These are phyloP conservation scores for Salix arbutifolia DNA, from an alignment of 345 rosid species.

Conservation along the genomic window DNA sequence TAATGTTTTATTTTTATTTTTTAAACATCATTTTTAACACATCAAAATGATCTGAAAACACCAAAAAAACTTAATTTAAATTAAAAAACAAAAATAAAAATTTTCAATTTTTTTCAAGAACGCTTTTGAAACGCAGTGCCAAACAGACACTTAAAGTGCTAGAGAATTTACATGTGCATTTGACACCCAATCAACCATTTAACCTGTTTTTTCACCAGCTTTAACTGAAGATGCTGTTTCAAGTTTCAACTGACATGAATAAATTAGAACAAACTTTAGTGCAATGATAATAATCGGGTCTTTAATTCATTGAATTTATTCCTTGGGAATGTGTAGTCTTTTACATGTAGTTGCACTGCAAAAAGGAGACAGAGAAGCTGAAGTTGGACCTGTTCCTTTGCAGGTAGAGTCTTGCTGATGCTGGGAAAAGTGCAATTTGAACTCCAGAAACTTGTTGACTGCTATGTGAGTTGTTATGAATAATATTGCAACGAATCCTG, in stretches of 20 bases:
- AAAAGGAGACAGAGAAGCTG: not conserved
- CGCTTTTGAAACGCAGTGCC: too few relatives aligned
- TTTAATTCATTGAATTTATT: not conserved
- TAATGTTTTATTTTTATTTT: too few relatives aligned
- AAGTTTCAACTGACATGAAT: not conserved
- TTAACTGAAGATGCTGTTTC: not conserved
- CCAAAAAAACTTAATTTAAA: too few relatives aligned
- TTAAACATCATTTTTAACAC: too few relatives aligned
- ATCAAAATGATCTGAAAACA: too few relatives aligned
- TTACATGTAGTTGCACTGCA: not conserved
- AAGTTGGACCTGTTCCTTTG: constrained; percentile 12
- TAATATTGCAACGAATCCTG: not conserved
- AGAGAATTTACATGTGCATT: not conserved
- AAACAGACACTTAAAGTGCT: too few relatives aligned
- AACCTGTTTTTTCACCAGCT: not conserved
- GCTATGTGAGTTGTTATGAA: constrained; percentile 63
- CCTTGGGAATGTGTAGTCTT: not conserved
- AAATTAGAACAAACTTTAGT: not conserved
- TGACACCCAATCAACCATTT: not conserved
- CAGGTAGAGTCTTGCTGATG: constrained; percentile 74
- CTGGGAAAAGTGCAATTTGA: constrained; percentile 82
- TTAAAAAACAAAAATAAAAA: too few relatives aligned
- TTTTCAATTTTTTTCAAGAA: too few relatives aligned
- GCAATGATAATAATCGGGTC: not conserved
- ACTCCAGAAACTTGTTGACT: constrained; percentile 79